These are phyloP conservation scores for Metschnikowia hibisci DNA, from an alignment of 805 yeast species.

Conservation along the genomic window DNA sequence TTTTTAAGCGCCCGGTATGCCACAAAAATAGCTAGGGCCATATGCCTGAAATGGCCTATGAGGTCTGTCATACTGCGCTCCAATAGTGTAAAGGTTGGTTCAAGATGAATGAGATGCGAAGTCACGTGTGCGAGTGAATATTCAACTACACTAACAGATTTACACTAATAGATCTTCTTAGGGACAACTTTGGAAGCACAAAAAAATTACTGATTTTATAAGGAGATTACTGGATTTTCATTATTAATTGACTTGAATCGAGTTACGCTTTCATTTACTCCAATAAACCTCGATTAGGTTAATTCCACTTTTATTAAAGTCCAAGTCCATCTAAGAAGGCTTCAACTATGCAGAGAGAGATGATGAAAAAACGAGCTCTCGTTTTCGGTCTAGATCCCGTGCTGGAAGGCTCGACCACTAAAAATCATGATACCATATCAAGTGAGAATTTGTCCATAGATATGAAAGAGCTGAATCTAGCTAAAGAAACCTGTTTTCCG, in stretches of 20 bases:
- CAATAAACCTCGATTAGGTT: no score
- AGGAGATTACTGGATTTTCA: no score
- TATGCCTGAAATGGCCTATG: conserved; percentile 31
- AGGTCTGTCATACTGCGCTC: conserved; percentile 7
- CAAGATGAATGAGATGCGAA: conserved; percentile 3
- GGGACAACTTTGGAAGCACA: no score
- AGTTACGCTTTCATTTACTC: no score
- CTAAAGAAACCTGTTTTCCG: conserved; percentile 14
- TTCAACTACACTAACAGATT: neutral
- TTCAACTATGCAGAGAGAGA: conserved; percentile 7
- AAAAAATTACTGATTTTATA: no score
- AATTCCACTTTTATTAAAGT: no score
- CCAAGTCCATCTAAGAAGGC: no score
- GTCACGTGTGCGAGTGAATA: neutral
- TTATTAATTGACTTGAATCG: no score
- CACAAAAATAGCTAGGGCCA: conserved; percentile 50
- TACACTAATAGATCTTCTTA: no score
- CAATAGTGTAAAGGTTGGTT: neutral
- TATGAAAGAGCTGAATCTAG: neutral
- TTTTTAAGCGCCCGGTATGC: conserved; percentile 61
- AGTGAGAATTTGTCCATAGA: no score
- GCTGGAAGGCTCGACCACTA: conserved; percentile 3
- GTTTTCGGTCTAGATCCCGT: conserved; percentile 11
- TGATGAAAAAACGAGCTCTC: conserved; percentile 8
- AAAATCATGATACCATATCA: no score